Conservation (phyloP, 2,329 filamentous ascomycete species). For the Domatiomyces catenatus region DNA sequence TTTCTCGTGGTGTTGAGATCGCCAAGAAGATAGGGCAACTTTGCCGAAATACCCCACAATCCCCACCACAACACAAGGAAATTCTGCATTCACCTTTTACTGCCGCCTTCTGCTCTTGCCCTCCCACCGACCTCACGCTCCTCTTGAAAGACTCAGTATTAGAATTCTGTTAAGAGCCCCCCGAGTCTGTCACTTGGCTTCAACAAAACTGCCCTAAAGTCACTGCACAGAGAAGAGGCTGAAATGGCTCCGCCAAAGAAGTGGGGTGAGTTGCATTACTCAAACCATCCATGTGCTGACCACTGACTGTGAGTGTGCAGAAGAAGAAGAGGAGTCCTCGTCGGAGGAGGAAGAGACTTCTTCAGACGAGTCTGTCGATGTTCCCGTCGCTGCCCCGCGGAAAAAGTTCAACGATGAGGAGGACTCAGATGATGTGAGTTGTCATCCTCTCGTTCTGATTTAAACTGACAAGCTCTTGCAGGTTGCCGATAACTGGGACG, state of each 20-base stretch:
- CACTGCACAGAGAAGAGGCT: not conserved
- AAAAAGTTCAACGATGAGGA: constrained; percentile 89
- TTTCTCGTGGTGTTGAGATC: not conserved
- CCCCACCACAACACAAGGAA: not conserved
- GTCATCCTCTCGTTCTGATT: constrained; percentile 20
- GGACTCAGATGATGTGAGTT: constrained; percentile 55
- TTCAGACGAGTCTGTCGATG: constrained; percentile 14
- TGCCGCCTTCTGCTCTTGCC: not conserved
- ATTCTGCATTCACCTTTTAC: not conserved
- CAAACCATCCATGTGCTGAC: not conserved
- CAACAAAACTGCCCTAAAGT: not conserved
- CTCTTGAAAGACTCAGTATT: not conserved
- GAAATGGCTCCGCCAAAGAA: constrained; percentile 26
- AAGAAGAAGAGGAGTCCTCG: constrained; percentile 41
- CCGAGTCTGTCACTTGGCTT: not conserved
- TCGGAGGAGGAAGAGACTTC: constrained; percentile 23
- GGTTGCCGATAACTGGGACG: constrained; percentile 95
- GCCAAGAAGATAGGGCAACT: not conserved
- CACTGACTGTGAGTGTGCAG: constrained; percentile 9
- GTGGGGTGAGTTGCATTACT: constrained; percentile 30
- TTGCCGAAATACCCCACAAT: not conserved
- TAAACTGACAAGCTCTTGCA: constrained; percentile 25
- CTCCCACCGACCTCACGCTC: not conserved
- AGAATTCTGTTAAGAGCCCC: not conserved
- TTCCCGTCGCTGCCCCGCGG: constrained; percentile 32